A percentile compares a stretch with the other conserved stretches of the same genome.
phyloP scores from a whole-genome alignment of 2,329 filamentous ascomycete species.

The Celoporthe dispersa region DNA sequence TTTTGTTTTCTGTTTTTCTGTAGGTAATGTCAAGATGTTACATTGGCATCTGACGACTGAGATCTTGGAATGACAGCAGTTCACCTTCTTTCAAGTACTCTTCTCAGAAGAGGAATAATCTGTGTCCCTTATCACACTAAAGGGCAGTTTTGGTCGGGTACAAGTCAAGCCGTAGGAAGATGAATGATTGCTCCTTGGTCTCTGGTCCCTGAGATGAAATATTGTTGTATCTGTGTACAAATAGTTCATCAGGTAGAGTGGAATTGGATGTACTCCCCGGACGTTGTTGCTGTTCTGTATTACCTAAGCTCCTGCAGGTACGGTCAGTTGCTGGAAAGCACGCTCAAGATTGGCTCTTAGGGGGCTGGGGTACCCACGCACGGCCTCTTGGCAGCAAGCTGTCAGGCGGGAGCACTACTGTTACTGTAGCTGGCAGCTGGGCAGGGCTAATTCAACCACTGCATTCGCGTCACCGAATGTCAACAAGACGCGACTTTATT shows the following conservation, averaged over 20 bases:
- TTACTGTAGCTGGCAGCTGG: background rate
- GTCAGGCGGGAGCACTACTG: background rate
- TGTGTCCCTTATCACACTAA: background rate
- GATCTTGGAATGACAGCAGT: background rate
- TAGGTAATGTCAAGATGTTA: background rate
- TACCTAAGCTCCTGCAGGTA: background rate
- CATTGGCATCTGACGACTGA: background rate
- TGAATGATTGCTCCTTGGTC: no score
- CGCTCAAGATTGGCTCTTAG: slow-evolving; percentile 8
- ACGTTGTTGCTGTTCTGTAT: background rate
- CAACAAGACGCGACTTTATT: slow-evolving; percentile 21
- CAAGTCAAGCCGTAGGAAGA: no score
- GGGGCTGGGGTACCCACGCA: no score
- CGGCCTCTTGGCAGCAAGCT: background rate
- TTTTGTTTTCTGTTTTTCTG: background rate
- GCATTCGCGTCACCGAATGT: slow-evolving; percentile 12
- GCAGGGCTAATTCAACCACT: background rate
- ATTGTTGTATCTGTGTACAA: no score
- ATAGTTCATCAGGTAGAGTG: no score
- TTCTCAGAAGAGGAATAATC: background rate
- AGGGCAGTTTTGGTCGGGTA: no score
- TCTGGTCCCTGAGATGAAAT: no score
- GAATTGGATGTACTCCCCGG: no score
- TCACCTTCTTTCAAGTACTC: background rate
- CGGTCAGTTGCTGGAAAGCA: background rate